Base-by-base conservation (phyloP, 371 early-diverging fungal genomes). In the Rhizopus arrhizus region DNA sequence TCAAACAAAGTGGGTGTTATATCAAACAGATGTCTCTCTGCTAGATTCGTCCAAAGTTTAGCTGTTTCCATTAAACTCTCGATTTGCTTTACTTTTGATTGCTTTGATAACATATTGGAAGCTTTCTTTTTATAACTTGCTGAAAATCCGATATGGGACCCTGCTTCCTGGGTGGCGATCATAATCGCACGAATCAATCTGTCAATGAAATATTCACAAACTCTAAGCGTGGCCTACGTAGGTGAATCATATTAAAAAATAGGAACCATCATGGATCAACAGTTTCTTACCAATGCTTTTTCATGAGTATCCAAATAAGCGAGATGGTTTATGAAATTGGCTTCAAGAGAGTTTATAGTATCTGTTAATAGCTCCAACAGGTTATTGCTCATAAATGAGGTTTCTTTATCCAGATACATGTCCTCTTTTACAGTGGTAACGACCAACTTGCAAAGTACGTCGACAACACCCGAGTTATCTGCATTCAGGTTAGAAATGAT, bases 391-490 rank as follows among this genome's bases (percentile, higher is more conserved):
- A 53, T 48, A 1, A 58, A 53, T 10, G 35, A 49, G 4, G 40
- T 36, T 0, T 41, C 29, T 28, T 40, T 45, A n/a, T 55, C 49
- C 3, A 60, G 11, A 31, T 55, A 5, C 35, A 33, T 31, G 43
- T 69, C 62, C 8, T 52, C 8, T 2, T 61, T 22, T n/a, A 78
- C 40, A 46, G 69, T 64, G 7, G 36, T 34, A 3, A 48, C 34
- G 2, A 61, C 45, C 11, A 61, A 6, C 47, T 69, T 70, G 48
- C 75, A 75, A 22, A 83, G 62, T 35, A 69, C 66, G 38, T 75
- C 77, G 5, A 63, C 35, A 7, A 73, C 62, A 8, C 84, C 84
- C 29, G 80, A 78, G 48, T 83, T 81, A 11, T 54, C 56, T n/a
- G 51, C 57, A 35, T 83, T 83, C 1, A 72, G 45, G 0, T 56